Conservation (phyloP, 176 grass and related monocot species). For the Cymbopogon citratus region DNA sequence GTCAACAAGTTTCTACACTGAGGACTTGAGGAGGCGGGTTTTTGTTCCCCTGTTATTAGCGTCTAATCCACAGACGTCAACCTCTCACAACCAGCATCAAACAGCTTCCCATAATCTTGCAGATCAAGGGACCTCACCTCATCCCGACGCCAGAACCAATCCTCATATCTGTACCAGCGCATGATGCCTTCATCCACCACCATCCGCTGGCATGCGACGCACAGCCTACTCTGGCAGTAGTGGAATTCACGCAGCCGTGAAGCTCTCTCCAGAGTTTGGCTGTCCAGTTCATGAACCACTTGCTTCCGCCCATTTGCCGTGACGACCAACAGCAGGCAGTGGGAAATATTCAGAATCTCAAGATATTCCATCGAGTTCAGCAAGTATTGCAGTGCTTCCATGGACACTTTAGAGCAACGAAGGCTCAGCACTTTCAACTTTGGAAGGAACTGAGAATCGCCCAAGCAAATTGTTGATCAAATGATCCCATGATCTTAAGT, state of each 20-base stretch:
- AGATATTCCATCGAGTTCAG: constrained; percentile 52
- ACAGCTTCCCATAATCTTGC: constrained; percentile 69
- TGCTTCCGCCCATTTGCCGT: constrained; percentile 50
- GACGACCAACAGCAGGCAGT: constrained; percentile 64
- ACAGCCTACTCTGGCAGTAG: constrained; percentile 62
- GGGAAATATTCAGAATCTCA: constrained; percentile 89
- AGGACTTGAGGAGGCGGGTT: constrained; percentile 9
- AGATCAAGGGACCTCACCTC: constrained; percentile 83
- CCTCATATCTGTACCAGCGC: constrained; percentile 93
- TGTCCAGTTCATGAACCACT: constrained; percentile 60
- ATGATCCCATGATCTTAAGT: constrained; percentile 90
- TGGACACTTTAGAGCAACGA: constrained; percentile 78
- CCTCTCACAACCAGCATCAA: constrained; percentile 67
- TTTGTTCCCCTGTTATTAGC: constrained; percentile 14
- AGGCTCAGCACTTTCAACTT: constrained; percentile 85
- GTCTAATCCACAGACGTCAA: constrained; percentile 53
- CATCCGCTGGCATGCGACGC: constrained; percentile 77
- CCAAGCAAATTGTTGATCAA: constrained; percentile 57
- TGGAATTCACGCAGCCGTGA: constrained; percentile 63
- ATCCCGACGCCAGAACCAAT: constrained; percentile 83
- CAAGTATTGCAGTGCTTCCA: constrained; percentile 55
- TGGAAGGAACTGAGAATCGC: constrained; percentile 57
- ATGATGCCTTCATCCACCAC: constrained; percentile 80
- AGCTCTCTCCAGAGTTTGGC: constrained; percentile 40
- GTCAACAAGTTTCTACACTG: constrained; percentile 31